These are phyloP conservation scores for Lentinula sp. DNA, from an alignment of 768 basidiomycete species.

Conservation along the genomic window DNA sequence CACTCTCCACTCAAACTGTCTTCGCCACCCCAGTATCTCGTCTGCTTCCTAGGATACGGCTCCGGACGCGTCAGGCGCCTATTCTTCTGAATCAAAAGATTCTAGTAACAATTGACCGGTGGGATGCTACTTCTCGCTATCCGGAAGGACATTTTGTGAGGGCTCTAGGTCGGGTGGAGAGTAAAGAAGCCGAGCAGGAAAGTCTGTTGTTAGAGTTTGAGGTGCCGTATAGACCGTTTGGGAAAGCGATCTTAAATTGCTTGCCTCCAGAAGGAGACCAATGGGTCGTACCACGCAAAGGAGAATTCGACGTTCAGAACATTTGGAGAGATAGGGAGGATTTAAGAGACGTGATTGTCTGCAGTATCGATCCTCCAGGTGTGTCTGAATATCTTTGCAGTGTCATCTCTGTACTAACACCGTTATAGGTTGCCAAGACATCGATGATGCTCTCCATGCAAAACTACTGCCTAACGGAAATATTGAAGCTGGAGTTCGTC, in stretches of 20 bases:
- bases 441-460: slow-evolving; percentile 96
- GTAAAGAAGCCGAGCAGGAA: slow-evolving; percentile 95
- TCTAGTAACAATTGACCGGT: slow-evolving; percentile 89
- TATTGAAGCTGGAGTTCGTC: slow-evolving; percentile 96
- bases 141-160: slow-evolving; percentile 98
- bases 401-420: background rate
- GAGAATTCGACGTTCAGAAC: slow-evolving; percentile 22
- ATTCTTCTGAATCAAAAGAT: slow-evolving; percentile 89
- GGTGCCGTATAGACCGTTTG: slow-evolving; percentile 93
- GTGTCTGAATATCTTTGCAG: slow-evolving; percentile 9
- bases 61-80: slow-evolving; percentile 93
- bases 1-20: slow-evolving; percentile 82
- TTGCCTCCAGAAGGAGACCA: slow-evolving; percentile 82
- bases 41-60: slow-evolving; percentile 85
- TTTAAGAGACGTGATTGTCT: slow-evolving; percentile 77
- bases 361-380: slow-evolving; percentile 98
- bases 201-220: slow-evolving; percentile 91
- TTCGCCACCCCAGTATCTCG: slow-evolving; percentile 93
- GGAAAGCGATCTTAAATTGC: slow-evolving; percentile 90
- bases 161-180: slow-evolving; percentile 83
- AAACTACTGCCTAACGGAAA: slow-evolving; percentile 83
- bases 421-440: slow-evolving; percentile 84
- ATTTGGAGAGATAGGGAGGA: slow-evolving; percentile 87
- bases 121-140: slow-evolving; percentile 83
- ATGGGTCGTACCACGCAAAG: slow-evolving; percentile 89